phyloP scores from a whole-genome alignment of 2,329 filamentous ascomycete species.

The Arthrobotrys pseudoclavata region DNA sequence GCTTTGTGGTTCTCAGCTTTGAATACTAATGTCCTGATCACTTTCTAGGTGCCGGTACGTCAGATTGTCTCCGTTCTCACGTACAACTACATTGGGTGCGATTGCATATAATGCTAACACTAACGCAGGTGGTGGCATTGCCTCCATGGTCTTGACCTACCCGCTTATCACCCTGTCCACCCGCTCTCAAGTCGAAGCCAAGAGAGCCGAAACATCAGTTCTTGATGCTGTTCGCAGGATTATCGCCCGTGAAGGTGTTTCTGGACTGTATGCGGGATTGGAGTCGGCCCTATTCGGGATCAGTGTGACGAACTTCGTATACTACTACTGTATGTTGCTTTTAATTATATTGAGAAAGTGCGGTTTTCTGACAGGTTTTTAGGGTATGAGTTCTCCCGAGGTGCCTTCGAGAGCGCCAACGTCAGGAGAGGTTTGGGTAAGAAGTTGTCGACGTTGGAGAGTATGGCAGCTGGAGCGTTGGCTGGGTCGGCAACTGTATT shows the following conservation, averaged over 20 bases:
- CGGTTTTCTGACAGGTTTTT: background rate
- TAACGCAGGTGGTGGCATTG: conserved; percentile 84
- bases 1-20: background rate
- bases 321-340: conserved; percentile 84
- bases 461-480: conserved; percentile 93
- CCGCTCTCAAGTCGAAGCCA: conserved; percentile 96
- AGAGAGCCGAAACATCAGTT: conserved; percentile 87
- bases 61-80: conserved; percentile 9
- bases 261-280: conserved; percentile 90
- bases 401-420: conserved; percentile 85
- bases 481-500: conserved; percentile 94
- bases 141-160: conserved; percentile 98
- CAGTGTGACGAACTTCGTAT: conserved; percentile 98
- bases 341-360: background rate
- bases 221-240: conserved; percentile 86
- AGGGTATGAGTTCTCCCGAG: conserved; percentile 95
- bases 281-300: conserved; percentile 97
- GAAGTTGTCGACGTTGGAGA: conserved; percentile 90
- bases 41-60: conserved; percentile 43
- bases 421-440: conserved; percentile 71
- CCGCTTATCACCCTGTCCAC: conserved; percentile 97
- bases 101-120: conserved; percentile 3
- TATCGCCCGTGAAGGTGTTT: conserved; percentile 88
- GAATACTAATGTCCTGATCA: conserved; percentile 8
- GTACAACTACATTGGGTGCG: background rate